Conservation (phyloP, 2,329 filamentous ascomycete species). For the Paecilomyces sp. region DNA sequence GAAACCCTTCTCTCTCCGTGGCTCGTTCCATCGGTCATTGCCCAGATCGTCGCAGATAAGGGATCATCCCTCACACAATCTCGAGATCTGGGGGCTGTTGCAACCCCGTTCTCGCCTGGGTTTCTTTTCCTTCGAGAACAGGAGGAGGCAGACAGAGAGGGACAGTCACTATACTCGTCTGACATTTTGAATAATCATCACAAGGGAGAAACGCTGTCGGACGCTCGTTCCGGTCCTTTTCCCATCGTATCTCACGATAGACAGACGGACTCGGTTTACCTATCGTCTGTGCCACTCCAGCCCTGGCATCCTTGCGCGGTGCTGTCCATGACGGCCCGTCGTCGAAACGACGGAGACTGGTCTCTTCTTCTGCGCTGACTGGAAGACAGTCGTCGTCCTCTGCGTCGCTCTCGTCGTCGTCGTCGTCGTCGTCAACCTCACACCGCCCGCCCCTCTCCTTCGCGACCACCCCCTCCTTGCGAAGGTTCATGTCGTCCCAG, state of each 20-base stretch:
- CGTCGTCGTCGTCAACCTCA: not conserved
- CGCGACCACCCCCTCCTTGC: not conserved
- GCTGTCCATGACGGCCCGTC: conserved; percentile 25
- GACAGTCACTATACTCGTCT: not conserved
- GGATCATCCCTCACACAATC: not conserved
- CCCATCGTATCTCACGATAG: not conserved
- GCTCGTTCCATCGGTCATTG: not conserved
- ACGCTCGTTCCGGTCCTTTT: not conserved
- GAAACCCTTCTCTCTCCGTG: not conserved
- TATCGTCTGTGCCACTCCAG: conserved; percentile 2
- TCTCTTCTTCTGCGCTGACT: conserved; percentile 16
- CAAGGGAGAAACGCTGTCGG: not conserved
- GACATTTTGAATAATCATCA: not conserved
- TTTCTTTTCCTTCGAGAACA: not conserved
- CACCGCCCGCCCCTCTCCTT: not conserved
- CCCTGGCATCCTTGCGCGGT: conserved; percentile 17
- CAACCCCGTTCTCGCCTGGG: too few species aligned
- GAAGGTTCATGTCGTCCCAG: conserved; percentile 16
- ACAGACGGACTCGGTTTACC: not conserved
- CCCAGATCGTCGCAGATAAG: not conserved
- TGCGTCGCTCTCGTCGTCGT: conserved; percentile 4
- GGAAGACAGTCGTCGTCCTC: conserved; percentile 6
- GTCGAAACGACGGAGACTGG: conserved; percentile 26
- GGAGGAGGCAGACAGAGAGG: not conserved
- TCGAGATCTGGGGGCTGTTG: not conserved